phyloP scores from a whole-genome alignment of 2,329 filamentous ascomycete species.

The Dactylonectria macrodidyma region DNA sequence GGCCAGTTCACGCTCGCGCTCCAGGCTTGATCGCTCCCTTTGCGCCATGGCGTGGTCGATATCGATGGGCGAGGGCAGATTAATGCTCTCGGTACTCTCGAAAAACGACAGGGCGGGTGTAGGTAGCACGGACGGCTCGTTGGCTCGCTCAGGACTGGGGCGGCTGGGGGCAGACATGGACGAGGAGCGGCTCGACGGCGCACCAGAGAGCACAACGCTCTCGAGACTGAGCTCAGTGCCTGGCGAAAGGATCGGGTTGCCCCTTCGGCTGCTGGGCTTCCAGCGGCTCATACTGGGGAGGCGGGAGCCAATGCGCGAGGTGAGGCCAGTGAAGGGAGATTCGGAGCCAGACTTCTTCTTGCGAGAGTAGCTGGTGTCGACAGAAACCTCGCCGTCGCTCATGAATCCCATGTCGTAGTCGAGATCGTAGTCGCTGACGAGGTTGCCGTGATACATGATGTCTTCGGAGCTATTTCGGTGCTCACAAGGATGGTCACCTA shows the following conservation, averaged over 20 bases:
- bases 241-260: constrained; percentile 68
- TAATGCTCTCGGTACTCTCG: constrained; percentile 71
- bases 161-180: constrained; percentile 78
- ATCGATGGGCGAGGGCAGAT: constrained; percentile 62
- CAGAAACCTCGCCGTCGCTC: constrained; percentile 72
- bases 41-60: constrained; percentile 43
- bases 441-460: constrained; percentile 51
- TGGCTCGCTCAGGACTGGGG: constrained; percentile 58
- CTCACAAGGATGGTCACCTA: constrained; percentile 75
- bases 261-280: constrained; percentile 61
- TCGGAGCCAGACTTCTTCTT: constrained; percentile 73
- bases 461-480: constrained; percentile 66
- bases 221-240: constrained; percentile 90
- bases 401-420: constrained; percentile 79
- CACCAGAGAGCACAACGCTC: constrained; percentile 75
- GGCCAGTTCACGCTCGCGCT: constrained; percentile 73
- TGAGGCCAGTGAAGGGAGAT: constrained; percentile 73
- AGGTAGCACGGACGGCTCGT: constrained; percentile 69
- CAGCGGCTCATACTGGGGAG: constrained; percentile 68
- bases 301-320: constrained; percentile 76
- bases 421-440: constrained; percentile 62
- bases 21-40: constrained; percentile 64
- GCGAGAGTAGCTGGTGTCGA: constrained; percentile 57
- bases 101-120: constrained; percentile 76
- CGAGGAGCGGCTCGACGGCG: constrained; percentile 83